A percentile compares a stretch with the other conserved stretches of the same genome.
Evolutionary conservation across 805 yeast genomes (phyloP).

Genomic region (Candida anglica): DNA sequence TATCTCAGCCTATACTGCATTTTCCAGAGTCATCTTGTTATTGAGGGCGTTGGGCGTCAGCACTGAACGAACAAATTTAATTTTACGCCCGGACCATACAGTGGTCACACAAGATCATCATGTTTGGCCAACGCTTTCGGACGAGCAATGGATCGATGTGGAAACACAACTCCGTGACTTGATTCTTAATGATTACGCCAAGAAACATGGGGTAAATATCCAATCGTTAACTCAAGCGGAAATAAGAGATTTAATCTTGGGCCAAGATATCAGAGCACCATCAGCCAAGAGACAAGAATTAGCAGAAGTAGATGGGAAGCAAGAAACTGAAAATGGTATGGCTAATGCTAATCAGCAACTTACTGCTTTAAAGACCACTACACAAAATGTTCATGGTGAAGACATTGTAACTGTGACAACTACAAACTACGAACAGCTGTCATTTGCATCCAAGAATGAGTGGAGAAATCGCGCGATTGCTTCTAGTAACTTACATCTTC

Average conservation of each 20-base stretch:
- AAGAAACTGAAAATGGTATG: conserved; percentile 38
- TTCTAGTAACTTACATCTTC: conserved; percentile 63
- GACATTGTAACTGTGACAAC: conserved; percentile 94
- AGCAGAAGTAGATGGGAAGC: conserved; percentile 60
- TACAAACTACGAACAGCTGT: conserved; percentile 77
- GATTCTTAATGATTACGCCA: conserved; percentile 79
- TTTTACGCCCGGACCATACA: conserved; percentile 71
- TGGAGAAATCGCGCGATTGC: conserved; percentile 90
- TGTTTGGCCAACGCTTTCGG: conserved; percentile 87
- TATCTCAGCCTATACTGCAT: conserved; percentile 88
- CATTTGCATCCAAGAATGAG: conserved; percentile 79
- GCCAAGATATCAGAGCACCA: conserved; percentile 91
- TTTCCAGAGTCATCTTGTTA: conserved; percentile 80
- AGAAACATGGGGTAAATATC: conserved; percentile 79
- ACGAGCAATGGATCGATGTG: conserved; percentile 88
- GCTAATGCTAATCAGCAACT: conserved; percentile 42
- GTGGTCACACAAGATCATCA: conserved; percentile 73
- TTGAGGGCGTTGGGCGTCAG: conserved; percentile 78
- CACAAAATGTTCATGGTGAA: conserved; percentile 92
- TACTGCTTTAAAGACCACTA: conserved; percentile 76
- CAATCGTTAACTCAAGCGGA: conserved; percentile 89
- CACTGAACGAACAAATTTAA: conserved; percentile 69
- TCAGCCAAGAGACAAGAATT: conserved; percentile 82
- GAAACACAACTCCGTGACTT: conserved; percentile 86
- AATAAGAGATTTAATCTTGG: conserved; percentile 88